Percentiles rank a stretch among this genome's conserved stretches.
Evolutionary conservation across 2,329 filamentous ascomycete species (phyloP).

Genomic region (Hypomyces rosellus): DNA sequence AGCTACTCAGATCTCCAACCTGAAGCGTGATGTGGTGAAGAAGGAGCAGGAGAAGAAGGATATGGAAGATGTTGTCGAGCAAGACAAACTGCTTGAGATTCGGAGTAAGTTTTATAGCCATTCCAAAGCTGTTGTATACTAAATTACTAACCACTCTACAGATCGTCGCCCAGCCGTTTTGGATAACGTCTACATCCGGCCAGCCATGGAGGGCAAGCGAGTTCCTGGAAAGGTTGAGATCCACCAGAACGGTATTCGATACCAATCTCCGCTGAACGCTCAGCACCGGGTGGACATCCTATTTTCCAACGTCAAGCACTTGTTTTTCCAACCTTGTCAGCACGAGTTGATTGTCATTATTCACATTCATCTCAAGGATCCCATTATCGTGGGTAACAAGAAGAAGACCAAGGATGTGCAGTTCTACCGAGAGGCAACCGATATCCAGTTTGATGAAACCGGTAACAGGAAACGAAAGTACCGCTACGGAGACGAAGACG

Average conservation of each 20-base stretch:
- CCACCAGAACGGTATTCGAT: constrained; percentile 97
- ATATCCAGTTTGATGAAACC: constrained; percentile 98
- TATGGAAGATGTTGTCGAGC: constrained; percentile 97
- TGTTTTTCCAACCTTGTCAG: constrained; percentile 97
- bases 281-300: constrained; percentile 86
- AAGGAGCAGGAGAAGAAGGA: constrained; percentile 99
- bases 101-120: constrained; percentile 56
- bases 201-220: constrained; percentile 92
- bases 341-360: constrained; percentile 97
- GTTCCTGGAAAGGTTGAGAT: constrained; percentile 95
- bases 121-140: too few species aligned
- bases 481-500: constrained; percentile 94
- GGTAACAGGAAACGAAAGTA: constrained; percentile 97
- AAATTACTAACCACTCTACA: constrained; percentile 40
- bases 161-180: constrained; percentile 84
- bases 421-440: constrained; percentile 95
- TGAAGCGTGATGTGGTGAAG: constrained; percentile 88
- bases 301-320: constrained; percentile 96
- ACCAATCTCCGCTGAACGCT: constrained; percentile 72
- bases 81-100: constrained; percentile 94
- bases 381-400: constrained; percentile 93
- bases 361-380: constrained; percentile 94
- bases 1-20: constrained; percentile 85
- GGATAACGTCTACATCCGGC: constrained; percentile 92
- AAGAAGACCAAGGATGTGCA: constrained; percentile 99